These are phyloP conservation scores for Amorphotheca resinae DNA, from an alignment of 495 filamentous ascomycete genomes.

Conservation along the genomic window DNA sequence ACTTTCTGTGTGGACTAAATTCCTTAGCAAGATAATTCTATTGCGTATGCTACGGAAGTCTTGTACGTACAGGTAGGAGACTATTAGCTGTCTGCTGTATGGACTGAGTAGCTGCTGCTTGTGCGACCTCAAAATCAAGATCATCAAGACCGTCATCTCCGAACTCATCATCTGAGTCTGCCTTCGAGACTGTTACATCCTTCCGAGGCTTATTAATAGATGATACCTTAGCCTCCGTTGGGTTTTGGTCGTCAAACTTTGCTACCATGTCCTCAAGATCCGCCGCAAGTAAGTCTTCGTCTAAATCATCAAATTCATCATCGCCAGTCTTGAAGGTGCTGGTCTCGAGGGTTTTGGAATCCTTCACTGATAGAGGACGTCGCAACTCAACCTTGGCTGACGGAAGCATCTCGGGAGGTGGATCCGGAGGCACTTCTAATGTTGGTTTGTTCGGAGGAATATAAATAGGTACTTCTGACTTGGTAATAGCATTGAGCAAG, in stretches of 20 bases:
- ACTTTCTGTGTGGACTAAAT: constrained; percentile 39
- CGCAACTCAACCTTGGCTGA: background rate
- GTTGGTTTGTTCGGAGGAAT: background rate
- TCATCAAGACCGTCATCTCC: constrained; percentile 58
- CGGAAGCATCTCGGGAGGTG: background rate
- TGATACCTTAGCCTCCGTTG: background rate
- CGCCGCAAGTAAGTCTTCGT: constrained; percentile 45
- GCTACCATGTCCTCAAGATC: constrained; percentile 46
- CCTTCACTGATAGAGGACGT: background rate
- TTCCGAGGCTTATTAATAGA: background rate
- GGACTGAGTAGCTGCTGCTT: constrained; percentile 43
- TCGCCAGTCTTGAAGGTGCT: constrained; percentile 17
- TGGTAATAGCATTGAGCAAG: constrained; percentile 4
- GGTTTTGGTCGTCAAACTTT: constrained; percentile 33
- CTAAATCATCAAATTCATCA: constrained; percentile 49
- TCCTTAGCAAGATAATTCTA: constrained; percentile 30
- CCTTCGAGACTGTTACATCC: background rate
- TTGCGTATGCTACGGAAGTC: constrained; percentile 18
- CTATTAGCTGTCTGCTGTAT: constrained; percentile 17
- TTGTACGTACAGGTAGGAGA: constrained; percentile 37
- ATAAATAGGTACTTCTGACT: background rate
- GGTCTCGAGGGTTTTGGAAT: constrained; percentile 2
- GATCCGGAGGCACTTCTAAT: background rate
- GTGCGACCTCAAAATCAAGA: constrained; percentile 53
- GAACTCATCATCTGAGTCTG: constrained; percentile 25